Evolutionary conservation across 1,284 basidiomycete genomes (phyloP).

Genomic region (Leccinum fallax): DNA sequence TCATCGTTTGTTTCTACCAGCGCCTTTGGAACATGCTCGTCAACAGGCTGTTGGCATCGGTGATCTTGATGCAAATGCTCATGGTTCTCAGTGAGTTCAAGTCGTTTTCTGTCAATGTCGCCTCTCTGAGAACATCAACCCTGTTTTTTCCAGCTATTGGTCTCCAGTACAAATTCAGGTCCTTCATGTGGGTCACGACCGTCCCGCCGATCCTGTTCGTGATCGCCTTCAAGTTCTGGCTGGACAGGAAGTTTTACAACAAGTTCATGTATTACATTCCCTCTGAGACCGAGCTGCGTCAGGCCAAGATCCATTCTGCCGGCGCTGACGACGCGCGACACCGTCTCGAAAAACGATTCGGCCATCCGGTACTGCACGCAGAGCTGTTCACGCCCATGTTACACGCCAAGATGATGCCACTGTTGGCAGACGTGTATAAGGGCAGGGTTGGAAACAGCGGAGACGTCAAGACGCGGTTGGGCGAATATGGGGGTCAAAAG

Average conservation of each 20-base stretch:
- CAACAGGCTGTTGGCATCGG: conserved; percentile 79
- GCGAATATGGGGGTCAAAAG: conserved; percentile 75
- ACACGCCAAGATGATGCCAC: conserved; percentile 80
- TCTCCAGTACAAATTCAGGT: conserved; percentile 76
- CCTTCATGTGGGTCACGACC: conserved; percentile 70
- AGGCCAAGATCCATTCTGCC: conserved; percentile 71
- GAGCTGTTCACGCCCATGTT: conserved; percentile 89
- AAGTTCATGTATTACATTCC: conserved; percentile 83
- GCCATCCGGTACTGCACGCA: conserved; percentile 78
- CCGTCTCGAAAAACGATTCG: conserved; percentile 81
- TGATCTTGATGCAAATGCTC: conserved; percentile 82
- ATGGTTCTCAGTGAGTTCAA: conserved; percentile 79
- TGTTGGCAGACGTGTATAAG: conserved; percentile 72
- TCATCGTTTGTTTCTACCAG: conserved; percentile 38
- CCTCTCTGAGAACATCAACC: conserved; percentile 1
- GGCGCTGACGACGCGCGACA: conserved; percentile 67
- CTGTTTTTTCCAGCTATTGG: conserved; percentile 68
- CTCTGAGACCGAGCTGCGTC: conserved; percentile 67
- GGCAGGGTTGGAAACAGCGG: conserved; percentile 66
- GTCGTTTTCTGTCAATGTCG: background rate
- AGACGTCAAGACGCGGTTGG: conserved; percentile 54
- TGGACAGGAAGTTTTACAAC: conserved; percentile 66
- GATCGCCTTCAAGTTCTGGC: conserved; percentile 80
- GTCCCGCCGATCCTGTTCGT: conserved; percentile 80
- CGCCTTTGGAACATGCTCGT: conserved; percentile 91